Conservation (phyloP, 2,329 filamentous ascomycete genomes). For the Orbilia brochopaga region DNA sequence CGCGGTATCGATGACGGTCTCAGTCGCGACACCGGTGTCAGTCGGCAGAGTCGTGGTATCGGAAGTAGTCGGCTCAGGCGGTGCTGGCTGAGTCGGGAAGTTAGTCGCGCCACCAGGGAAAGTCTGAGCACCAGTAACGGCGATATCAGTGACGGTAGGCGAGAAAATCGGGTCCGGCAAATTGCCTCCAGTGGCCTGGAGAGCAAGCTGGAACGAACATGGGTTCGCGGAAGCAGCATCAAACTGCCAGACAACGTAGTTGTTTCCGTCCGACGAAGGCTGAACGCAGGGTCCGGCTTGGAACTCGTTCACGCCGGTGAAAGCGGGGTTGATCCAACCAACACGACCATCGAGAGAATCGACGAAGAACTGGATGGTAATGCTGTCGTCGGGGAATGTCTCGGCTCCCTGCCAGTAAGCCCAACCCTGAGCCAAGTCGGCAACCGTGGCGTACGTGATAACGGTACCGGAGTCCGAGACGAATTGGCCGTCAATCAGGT, state of each 20-base stretch:
- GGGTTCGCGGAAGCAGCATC: neutral
- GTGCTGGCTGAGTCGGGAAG: conserved; percentile 13
- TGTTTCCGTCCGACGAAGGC: conserved; percentile 6
- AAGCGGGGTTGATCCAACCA: conserved; percentile 23
- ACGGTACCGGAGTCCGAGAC: neutral
- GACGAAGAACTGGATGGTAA: conserved; percentile 24
- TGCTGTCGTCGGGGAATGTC: conserved; percentile 9
- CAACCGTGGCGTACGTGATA: conserved; percentile 12
- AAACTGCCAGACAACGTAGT: conserved; percentile 25
- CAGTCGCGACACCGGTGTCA: conserved; percentile 19
- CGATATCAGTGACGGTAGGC: neutral
- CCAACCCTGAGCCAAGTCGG: conserved; percentile 10
- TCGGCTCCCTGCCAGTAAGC: conserved; percentile 16
- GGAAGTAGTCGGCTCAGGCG: neutral
- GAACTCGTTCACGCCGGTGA: conserved; percentile 25
- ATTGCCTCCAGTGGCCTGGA: conserved; percentile 36
- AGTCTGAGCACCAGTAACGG: conserved; percentile 1
- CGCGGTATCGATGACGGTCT: conserved; percentile 35
- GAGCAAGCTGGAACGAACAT: conserved; percentile 6
- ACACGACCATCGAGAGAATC: conserved; percentile 22
- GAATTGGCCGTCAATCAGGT: neutral
- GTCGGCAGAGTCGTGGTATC: conserved; percentile 10
- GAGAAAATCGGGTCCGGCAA: conserved; percentile 8
- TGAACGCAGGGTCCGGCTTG: conserved; percentile 10
- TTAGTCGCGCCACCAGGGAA: conserved; percentile 4